Conservation (phyloP, 306 rosid species). For the Rubus parviflorus region DNA sequence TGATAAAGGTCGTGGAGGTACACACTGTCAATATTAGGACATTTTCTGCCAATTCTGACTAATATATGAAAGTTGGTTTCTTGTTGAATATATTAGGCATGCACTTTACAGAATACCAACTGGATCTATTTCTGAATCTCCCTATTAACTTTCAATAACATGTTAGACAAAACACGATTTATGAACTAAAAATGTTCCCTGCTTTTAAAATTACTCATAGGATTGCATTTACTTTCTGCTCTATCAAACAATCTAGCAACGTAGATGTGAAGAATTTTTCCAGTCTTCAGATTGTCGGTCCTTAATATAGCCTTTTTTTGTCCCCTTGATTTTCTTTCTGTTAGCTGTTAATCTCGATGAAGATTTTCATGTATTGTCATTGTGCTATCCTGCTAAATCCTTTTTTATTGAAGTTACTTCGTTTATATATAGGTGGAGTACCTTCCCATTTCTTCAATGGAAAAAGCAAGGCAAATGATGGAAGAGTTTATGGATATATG, state of each 20-base stretch:
- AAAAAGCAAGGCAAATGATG: constrained; percentile 67
- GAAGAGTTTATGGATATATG: constrained; percentile 72
- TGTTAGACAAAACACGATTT: not conserved
- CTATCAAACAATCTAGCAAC: not conserved
- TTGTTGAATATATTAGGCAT: not conserved
- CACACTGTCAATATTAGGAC: not conserved
- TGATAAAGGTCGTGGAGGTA: not conserved
- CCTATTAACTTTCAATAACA: not conserved
- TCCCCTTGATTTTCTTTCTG: not conserved
- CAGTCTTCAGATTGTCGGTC: not conserved
- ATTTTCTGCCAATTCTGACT: not conserved
- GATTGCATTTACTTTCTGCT: not conserved
- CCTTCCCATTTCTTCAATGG: constrained; percentile 78
- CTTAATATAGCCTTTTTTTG: not conserved
- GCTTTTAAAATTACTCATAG: constrained; percentile 8
- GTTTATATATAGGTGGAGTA: constrained; percentile 68
- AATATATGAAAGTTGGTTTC: not conserved
- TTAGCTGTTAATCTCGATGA: not conserved
- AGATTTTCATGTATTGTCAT: not conserved
- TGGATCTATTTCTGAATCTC: not conserved
- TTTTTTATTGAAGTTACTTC: not conserved
- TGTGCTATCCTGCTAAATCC: not conserved
- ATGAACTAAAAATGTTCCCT: not conserved
- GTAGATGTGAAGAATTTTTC: not conserved
- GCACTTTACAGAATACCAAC: not conserved